Percentiles rank a stretch among this genome's conserved stretches.
Conservation (phyloP, 371 early-diverging fungal species). For the Gilbertella persicaria region DNA sequence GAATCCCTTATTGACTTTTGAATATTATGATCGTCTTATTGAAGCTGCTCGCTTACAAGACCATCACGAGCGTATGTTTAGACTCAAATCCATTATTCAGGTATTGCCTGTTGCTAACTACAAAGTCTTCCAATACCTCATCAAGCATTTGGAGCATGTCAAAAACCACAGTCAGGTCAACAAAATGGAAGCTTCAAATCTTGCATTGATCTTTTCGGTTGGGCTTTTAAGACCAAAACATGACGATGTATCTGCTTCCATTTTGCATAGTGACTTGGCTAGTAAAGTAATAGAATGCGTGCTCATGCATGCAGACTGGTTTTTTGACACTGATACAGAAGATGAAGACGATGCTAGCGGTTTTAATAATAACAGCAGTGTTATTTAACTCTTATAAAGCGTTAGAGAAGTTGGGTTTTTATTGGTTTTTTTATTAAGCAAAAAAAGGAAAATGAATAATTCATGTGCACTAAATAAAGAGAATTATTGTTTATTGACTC, state of each 20-base stretch:
- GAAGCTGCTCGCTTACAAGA: constrained; percentile 73
- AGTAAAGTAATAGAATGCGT: constrained; percentile 59
- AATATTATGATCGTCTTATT: constrained; percentile 77
- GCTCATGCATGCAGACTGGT: constrained; percentile 65
- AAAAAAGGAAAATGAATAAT: too few relatives aligned
- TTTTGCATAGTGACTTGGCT: not conserved
- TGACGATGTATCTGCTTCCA: constrained; percentile 53
- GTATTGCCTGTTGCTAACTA: constrained; percentile 70
- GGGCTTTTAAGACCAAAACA: constrained; percentile 58
- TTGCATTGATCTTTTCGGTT: constrained; percentile 83
- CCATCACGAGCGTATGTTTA: constrained; percentile 74
- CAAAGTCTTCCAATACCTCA: constrained; percentile 68
- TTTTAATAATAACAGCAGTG: not conserved
- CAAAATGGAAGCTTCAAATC: constrained; percentile 86
- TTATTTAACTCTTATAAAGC: not conserved
- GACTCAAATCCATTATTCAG: constrained; percentile 71
- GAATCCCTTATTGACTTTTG: constrained; percentile 77
- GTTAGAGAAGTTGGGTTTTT: too few relatives aligned
- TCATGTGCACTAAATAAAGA: too few relatives aligned
- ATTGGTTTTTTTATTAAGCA: too few relatives aligned
- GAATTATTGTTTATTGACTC: too few relatives aligned
- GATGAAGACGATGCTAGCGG: not conserved
- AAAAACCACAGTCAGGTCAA: constrained; percentile 66
- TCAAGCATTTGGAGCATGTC: constrained; percentile 71
- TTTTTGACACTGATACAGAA: constrained; percentile 48